A percentile compares a stretch with the other conserved stretches of the same genome.
phyloP scores from a whole-genome alignment of 2,329 filamentous ascomycete species.

The Rhytidhysteron rufulum region DNA sequence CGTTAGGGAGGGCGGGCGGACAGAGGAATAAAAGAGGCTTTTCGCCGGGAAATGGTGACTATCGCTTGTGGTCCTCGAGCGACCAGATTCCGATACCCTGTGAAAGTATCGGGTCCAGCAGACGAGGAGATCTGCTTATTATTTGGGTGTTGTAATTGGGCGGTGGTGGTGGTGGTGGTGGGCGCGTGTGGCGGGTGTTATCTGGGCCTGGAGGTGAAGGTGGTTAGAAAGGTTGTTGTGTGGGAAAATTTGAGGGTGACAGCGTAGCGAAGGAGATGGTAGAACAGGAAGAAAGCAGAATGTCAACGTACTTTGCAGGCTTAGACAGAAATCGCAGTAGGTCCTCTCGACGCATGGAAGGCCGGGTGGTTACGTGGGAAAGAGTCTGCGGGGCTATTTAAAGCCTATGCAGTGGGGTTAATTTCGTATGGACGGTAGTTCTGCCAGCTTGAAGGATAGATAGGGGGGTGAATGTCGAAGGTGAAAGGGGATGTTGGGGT shows the following conservation, averaged over 20 bases:
- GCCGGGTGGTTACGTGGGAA: slow-evolving; percentile 16
- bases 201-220: slow-evolving; percentile 57
- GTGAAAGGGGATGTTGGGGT: not conserved
- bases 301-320: slow-evolving; percentile 76
- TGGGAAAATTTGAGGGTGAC: not conserved
- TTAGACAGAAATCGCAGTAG: slow-evolving; percentile 91
- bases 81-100: slow-evolving; percentile 80
- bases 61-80: slow-evolving; percentile 56
- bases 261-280: slow-evolving; percentile 1
- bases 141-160: slow-evolving; percentile 23
- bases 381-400: slow-evolving; percentile 31
- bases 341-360: slow-evolving; percentile 86
- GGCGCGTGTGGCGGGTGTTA: slow-evolving; percentile 56
- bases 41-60: slow-evolving; percentile 84
- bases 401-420: slow-evolving; percentile 33
- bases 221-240: not conserved
- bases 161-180: no score
- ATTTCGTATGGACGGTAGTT: slow-evolving; percentile 11
- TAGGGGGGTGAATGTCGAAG: not conserved
- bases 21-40: slow-evolving; percentile 77
- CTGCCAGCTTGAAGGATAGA: slow-evolving; percentile 31
- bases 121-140: slow-evolving; percentile 65
- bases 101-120: slow-evolving; percentile 80
- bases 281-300: slow-evolving; percentile 4
- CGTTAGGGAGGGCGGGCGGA: slow-evolving; percentile 91